Conservation (phyloP, 208 protist species). For the Leishmania martiniquensis region DNA sequence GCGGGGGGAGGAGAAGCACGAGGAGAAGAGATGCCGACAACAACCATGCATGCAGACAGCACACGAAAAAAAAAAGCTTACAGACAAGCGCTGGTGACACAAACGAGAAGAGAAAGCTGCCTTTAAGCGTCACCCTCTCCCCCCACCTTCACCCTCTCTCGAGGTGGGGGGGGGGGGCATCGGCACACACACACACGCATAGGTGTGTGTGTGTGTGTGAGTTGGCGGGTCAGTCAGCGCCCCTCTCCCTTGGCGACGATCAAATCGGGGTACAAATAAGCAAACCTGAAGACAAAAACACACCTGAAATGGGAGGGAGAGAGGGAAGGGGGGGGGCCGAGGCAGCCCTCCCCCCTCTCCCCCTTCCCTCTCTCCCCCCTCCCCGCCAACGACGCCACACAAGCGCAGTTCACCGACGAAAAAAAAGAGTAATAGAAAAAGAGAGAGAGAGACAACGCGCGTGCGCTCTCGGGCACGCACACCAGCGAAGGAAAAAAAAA, state of each 20-base stretch:
- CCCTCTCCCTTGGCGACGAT: not conserved
- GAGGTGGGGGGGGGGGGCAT: not conserved
- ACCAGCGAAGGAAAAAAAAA: too few species aligned
- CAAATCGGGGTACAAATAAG: not conserved
- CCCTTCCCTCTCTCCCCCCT: too few species aligned
- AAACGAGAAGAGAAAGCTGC: not conserved
- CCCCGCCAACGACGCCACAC: too few species aligned
- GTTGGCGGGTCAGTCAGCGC: too few species aligned
- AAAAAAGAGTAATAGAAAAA: not conserved
- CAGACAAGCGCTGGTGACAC: not conserved
- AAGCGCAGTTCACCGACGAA: too few species aligned
- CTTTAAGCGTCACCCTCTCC: not conserved
- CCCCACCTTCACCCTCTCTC: not conserved
- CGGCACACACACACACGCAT: not conserved
- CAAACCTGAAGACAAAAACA: not conserved
- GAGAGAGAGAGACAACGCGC: too few species aligned
- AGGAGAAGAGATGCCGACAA: not conserved
- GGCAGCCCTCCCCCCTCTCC: too few species aligned
- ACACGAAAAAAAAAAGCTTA: too few species aligned
- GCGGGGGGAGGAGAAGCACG: not conserved
- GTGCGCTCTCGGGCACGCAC: too few species aligned
- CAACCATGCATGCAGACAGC: not conserved
- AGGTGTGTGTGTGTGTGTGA: too few species aligned
- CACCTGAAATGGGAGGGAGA: not conserved
- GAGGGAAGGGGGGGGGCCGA: too few species aligned